phyloP scores from a whole-genome alignment of 176 grass and related monocot species.

The Poa annua region DNA sequence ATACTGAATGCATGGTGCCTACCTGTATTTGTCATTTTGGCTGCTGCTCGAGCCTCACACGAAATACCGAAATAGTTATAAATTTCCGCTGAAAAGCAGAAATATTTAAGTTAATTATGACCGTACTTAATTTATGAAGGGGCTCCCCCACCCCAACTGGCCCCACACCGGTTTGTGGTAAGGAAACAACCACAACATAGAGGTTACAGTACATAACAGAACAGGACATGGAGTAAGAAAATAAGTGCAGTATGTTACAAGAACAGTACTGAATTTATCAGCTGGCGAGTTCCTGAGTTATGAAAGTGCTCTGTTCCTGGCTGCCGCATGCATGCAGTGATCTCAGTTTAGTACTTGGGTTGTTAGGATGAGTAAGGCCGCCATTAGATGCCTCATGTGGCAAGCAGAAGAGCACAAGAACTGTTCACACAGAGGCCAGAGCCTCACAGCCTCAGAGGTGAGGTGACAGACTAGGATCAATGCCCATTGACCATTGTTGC shows the following conservation, averaged over 20 bases:
- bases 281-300: slow-evolving; percentile 13
- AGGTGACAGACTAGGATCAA: slow-evolving; percentile 23
- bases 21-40: neutral
- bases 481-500: neutral
- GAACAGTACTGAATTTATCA: neutral
- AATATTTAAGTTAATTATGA: neutral
- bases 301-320: slow-evolving; percentile 20
- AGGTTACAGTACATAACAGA: neutral
- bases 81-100: neutral
- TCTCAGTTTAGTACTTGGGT: slow-evolving; percentile 39
- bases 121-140: neutral
- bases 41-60: neutral
- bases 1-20: slow-evolving; percentile 14
- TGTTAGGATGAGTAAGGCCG: slow-evolving; percentile 35
- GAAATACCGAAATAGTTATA: too few relatives aligned
- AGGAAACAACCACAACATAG: neutral
- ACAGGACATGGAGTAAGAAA: neutral
- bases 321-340: slow-evolving; percentile 2
- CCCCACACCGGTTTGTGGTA: neutral
- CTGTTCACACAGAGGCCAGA: slow-evolving; percentile 17
- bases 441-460: neutral
- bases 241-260: neutral
- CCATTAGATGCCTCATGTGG: slow-evolving; percentile 44
- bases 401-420: slow-evolving; percentile 5
- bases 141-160: neutral